Percentiles rank a stretch among this genome's conserved stretches.
Conservation (phyloP, 2,329 filamentous ascomycete genomes). For the Sporothrix pallida region DNA sequence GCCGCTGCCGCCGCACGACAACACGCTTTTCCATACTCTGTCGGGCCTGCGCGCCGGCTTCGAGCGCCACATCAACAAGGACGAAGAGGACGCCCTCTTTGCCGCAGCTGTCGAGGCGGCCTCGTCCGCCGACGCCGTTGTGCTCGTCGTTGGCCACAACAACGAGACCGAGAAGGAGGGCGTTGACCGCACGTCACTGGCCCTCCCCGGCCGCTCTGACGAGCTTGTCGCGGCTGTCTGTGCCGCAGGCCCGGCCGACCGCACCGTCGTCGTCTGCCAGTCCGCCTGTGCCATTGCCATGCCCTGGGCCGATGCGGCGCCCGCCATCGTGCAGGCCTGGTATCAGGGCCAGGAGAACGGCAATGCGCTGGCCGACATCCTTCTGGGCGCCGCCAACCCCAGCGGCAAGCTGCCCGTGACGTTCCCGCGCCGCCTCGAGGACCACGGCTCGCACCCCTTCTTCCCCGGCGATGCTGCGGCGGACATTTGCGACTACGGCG, state of each 20-base stretch:
- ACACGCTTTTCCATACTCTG: slow-evolving; percentile 40
- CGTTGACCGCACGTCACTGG: slow-evolving; percentile 35
- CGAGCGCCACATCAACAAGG: slow-evolving; percentile 30
- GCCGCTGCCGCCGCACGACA: slow-evolving; percentile 38
- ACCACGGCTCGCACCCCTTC: slow-evolving; percentile 73
- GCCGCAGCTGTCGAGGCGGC: slow-evolving; percentile 45
- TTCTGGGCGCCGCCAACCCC: slow-evolving; percentile 76
- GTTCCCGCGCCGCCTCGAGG: slow-evolving; percentile 66
- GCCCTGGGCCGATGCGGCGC: slow-evolving; percentile 50
- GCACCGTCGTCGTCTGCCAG: slow-evolving; percentile 64
- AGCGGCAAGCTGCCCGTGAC: slow-evolving; percentile 69
- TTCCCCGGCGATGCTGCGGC: slow-evolving; percentile 62
- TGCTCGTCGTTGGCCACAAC: slow-evolving; percentile 34
- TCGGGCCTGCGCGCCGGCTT: slow-evolving; percentile 38
- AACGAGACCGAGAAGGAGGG: slow-evolving; percentile 43
- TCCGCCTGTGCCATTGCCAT: slow-evolving; percentile 76
- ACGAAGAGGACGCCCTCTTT: slow-evolving; percentile 35
- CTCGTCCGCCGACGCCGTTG: slow-evolving; percentile 47
- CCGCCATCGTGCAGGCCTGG: slow-evolving; percentile 75
- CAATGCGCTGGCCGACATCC: slow-evolving; percentile 77
- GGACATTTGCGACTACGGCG: slow-evolving; percentile 70
- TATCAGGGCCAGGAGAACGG: slow-evolving; percentile 88
- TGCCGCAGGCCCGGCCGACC: slow-evolving; percentile 54
- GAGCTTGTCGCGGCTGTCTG: slow-evolving; percentile 55
- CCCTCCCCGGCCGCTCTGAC: slow-evolving; percentile 34